Evolutionary conservation across 2,329 filamentous ascomycete genomes (phyloP).

Genomic region (Achaetomium macrosporum): DNA sequence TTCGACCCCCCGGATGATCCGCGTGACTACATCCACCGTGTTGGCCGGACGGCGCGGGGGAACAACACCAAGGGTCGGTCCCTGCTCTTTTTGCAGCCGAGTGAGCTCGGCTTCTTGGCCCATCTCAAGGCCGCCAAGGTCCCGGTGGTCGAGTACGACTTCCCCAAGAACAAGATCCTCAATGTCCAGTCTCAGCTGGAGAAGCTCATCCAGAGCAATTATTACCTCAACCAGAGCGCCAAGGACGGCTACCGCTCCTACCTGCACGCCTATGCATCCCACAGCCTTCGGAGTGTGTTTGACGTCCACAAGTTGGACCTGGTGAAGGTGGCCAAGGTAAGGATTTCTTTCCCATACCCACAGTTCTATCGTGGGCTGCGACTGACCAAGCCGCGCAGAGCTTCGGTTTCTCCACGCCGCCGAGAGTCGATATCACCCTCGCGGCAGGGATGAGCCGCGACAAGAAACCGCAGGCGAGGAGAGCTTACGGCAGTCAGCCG

Average conservation of each 20-base stretch:
- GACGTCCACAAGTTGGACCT: constrained; percentile 78
- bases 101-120: constrained; percentile 84
- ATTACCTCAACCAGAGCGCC: constrained; percentile 86
- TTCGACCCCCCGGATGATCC: constrained; percentile 92
- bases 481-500: constrained; percentile 70
- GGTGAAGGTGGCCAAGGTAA: constrained; percentile 67
- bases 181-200: constrained; percentile 89
- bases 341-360: background rate
- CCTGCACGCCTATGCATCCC: constrained; percentile 89
- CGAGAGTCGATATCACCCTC: constrained; percentile 71
- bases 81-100: constrained; percentile 88
- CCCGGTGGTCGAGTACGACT: constrained; percentile 93
- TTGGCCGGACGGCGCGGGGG: constrained; percentile 88
- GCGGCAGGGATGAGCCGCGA: constrained; percentile 70
- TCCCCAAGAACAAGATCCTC: constrained; percentile 84
- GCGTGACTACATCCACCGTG: constrained; percentile 88
- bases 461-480: constrained; percentile 59
- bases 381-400: constrained; percentile 34
- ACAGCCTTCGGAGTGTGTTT: constrained; percentile 75
- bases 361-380: too few species aligned
- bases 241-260: constrained; percentile 82
- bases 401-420: constrained; percentile 73
- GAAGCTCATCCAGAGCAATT: constrained; percentile 90
- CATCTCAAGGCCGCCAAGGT: constrained; percentile 89
- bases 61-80: constrained; percentile 77